These are phyloP conservation scores for Chlorella vulgaris DNA, from an alignment of 139 green algal species.

Conservation along the genomic window DNA sequence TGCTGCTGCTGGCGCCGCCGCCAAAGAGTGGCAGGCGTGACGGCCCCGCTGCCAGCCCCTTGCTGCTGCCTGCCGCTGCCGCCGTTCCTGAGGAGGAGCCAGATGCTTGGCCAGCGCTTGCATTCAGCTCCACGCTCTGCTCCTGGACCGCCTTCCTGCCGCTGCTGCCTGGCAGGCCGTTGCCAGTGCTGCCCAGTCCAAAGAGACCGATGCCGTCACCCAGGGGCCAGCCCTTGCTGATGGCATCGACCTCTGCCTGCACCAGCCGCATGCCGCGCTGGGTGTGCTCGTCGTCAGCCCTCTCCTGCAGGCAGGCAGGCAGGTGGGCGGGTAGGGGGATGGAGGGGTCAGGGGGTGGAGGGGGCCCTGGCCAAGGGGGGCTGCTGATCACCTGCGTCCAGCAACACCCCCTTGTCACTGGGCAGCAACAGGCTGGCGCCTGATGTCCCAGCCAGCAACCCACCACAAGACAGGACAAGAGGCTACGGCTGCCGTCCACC, in stretches of 20 bases:
- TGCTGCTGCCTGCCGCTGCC: too few species aligned
- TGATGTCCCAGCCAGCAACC: neutral
- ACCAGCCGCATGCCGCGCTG: constrained; percentile 50
- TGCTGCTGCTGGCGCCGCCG: constrained; percentile 15
- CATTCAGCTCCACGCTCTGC: constrained; percentile 15
- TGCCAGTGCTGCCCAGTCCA: constrained; percentile 25
- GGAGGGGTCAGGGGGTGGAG: neutral
- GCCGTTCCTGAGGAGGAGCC: neutral
- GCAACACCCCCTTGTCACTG: too few species aligned
- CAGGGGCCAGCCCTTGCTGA: constrained; percentile 41
- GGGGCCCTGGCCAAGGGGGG: too few species aligned
- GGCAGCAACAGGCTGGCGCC: too few species aligned
- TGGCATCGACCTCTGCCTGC: constrained; percentile 43
- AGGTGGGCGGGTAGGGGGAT: neutral
- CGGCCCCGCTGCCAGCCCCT: neutral
- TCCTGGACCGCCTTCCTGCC: constrained; percentile 7
- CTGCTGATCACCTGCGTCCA: too few species aligned
- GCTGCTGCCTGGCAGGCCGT: neutral
- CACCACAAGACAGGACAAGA: neutral
- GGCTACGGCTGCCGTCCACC: too few species aligned
- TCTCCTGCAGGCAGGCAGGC: constrained; percentile 40
- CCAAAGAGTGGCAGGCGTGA: constrained; percentile 29
- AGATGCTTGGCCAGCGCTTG: neutral
- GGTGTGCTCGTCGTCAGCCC: constrained; percentile 74
- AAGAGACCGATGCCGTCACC: constrained; percentile 49